Evolutionary conservation across 2,329 filamentous ascomycete species (phyloP).

Genomic region (Diaporthe sp.): DNA sequence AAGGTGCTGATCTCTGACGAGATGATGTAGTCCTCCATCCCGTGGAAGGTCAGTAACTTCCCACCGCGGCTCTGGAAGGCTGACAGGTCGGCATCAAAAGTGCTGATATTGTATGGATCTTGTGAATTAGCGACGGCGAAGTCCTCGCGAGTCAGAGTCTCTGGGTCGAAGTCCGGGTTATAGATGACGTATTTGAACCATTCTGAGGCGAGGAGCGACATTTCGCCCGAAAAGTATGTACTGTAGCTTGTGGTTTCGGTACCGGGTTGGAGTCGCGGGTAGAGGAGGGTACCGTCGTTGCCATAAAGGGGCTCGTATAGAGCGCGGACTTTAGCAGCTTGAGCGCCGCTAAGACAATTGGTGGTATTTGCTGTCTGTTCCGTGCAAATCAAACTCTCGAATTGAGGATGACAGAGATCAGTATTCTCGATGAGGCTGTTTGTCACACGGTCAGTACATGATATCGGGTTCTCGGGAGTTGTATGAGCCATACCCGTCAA

Average conservation of each 20-base stretch:
- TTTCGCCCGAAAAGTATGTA: background rate
- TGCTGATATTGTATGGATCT: slow-evolving; percentile 45
- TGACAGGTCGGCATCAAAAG: slow-evolving; percentile 53
- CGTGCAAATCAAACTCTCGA: background rate
- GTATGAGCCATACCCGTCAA: background rate
- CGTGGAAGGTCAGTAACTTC: slow-evolving; percentile 62
- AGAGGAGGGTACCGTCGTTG: background rate
- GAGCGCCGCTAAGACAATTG: background rate
- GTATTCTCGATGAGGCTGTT: slow-evolving; percentile 5
- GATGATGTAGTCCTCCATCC: slow-evolving; percentile 59
- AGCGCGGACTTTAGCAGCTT: slow-evolving; percentile 17
- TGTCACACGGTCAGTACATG: background rate
- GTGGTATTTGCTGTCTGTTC: background rate
- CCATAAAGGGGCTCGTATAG: slow-evolving; percentile 8
- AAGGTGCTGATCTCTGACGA: slow-evolving; percentile 57
- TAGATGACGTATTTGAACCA: slow-evolving; percentile 64
- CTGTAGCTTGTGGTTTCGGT: slow-evolving; percentile 50
- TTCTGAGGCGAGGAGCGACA: slow-evolving; percentile 51
- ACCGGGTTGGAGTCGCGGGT: slow-evolving; percentile 63
- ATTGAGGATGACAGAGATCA: background rate
- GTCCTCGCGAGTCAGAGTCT: slow-evolving; percentile 54
- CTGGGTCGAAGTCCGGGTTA: slow-evolving; percentile 57
- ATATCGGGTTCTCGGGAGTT: background rate
- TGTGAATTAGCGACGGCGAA: slow-evolving; percentile 43
- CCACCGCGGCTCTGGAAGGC: slow-evolving; percentile 54